These are phyloP conservation scores for Medicago arabica DNA, from an alignment of 306 rosid species.

Conservation along the genomic window DNA sequence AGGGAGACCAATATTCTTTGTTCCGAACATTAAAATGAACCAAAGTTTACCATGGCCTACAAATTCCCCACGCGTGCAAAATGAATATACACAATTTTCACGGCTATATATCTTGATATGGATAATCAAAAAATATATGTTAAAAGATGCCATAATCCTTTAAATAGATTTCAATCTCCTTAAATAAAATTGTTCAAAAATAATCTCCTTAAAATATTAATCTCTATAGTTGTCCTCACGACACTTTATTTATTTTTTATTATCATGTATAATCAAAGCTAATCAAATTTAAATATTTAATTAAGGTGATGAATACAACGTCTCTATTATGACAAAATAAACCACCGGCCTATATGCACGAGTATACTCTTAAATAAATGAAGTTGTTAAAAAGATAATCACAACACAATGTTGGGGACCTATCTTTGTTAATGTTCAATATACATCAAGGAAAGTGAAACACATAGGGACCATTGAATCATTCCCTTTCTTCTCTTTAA, in stretches of 20 bases:
- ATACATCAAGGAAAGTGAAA: not conserved
- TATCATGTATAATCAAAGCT: not conserved
- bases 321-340: not conserved
- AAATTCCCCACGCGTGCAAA: not conserved
- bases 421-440: not conserved
- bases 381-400: not conserved
- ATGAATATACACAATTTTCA: not conserved
- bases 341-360: not conserved
- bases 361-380: not conserved
- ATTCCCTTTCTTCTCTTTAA: slow-evolving; percentile 8
- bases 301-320: not conserved
- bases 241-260: too few relatives aligned
- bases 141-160: too few relatives aligned
- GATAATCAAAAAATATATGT: too few relatives aligned
- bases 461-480: slow-evolving; percentile 21
- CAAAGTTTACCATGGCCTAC: not conserved
- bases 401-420: not conserved
- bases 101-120: too few relatives aligned
- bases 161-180: too few relatives aligned
- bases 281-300: too few relatives aligned
- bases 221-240: too few relatives aligned
- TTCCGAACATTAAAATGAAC: not conserved
- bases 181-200: too few relatives aligned
- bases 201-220: too few relatives aligned
- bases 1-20: too few relatives aligned